These are phyloP conservation scores for Helminthosporium solani DNA, from an alignment of 2,329 filamentous ascomycete species.

Conservation along the genomic window DNA sequence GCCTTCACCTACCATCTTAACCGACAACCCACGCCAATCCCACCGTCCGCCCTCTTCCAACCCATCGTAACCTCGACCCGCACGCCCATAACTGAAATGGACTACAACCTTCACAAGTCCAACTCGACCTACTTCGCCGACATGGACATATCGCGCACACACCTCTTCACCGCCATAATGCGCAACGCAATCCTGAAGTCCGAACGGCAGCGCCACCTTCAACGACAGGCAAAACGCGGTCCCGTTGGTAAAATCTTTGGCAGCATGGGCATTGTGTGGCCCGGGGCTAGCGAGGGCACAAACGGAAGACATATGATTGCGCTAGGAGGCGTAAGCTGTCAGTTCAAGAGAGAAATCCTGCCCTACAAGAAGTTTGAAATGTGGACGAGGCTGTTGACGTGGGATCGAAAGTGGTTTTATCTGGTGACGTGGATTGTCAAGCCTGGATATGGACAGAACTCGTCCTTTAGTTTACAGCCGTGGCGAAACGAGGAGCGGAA, in stretches of 20 bases:
- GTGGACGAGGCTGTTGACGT: conserved; percentile 50
- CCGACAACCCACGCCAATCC: conserved; percentile 44
- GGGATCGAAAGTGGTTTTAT: conserved; percentile 56
- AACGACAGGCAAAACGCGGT: conserved; percentile 17
- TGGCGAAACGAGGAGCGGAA: conserved; percentile 40
- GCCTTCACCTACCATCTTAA: conserved; percentile 51
- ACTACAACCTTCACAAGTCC: conserved; percentile 83
- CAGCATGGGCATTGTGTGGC: neutral
- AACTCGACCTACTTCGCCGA: conserved; percentile 87
- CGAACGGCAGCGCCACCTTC: conserved; percentile 10
- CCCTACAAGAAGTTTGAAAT: conserved; percentile 50
- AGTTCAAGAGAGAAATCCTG: conserved; percentile 50
- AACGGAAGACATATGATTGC: conserved; percentile 41
- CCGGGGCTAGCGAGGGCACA: conserved; percentile 4
- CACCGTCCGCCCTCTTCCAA: conserved; percentile 68
- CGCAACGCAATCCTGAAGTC: conserved; percentile 46
- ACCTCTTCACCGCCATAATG: conserved; percentile 65
- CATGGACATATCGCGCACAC: conserved; percentile 78
- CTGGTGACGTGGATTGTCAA: conserved; percentile 50
- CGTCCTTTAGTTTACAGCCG: conserved; percentile 48
- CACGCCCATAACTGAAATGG: conserved; percentile 73
- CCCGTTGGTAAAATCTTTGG: neutral
- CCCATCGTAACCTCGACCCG: conserved; percentile 67
- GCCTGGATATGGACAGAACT: conserved; percentile 46
- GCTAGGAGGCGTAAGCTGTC: conserved; percentile 49